These are phyloP conservation scores for Hippophae gyantsensis DNA, from an alignment of 306 rosid genomes.

Conservation along the genomic window DNA sequence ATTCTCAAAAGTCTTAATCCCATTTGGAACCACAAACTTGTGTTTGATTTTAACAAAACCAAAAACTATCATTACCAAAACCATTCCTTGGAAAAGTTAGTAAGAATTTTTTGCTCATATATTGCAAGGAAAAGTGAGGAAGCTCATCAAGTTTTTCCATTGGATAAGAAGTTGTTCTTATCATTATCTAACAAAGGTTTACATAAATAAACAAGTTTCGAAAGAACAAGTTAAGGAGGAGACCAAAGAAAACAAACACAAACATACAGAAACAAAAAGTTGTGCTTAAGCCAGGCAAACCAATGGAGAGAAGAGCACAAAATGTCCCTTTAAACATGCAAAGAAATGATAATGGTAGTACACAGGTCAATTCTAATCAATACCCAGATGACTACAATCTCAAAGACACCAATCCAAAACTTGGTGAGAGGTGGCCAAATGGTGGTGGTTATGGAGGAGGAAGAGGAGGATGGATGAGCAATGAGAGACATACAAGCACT, in stretches of 20 bases:
- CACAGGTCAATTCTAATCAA: constrained; percentile 24
- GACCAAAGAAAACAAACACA: constrained; percentile 20
- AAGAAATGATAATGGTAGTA: constrained; percentile 17
- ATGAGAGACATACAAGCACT: constrained; percentile 62
- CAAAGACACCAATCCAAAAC: constrained; percentile 72
- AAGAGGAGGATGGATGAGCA: constrained; percentile 47
- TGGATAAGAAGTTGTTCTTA: constrained; percentile 49
- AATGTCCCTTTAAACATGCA: constrained; percentile 38
- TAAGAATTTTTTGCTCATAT: constrained; percentile 56
- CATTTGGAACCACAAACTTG: constrained; percentile 43
- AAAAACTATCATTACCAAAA: constrained; percentile 31
- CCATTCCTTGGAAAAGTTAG: constrained; percentile 41
- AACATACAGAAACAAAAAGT: constrained; percentile 39
- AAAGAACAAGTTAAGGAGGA: constrained; percentile 2
- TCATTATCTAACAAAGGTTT: constrained; percentile 46
- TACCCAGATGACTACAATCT: constrained; percentile 41
- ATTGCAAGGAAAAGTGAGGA: constrained; percentile 52
- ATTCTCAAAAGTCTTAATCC: constrained; percentile 59
- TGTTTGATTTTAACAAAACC: constrained; percentile 34
- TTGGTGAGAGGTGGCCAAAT: constrained; percentile 76
- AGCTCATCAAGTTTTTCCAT: constrained; percentile 48
- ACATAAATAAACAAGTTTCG: no score
- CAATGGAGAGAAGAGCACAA: constrained; percentile 46
- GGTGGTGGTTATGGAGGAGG: constrained; percentile 42
- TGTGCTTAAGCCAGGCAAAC: constrained; percentile 29